Base-by-base conservation (phyloP, 1,284 basidiomycete genomes). In the Thelephora terrestris region DNA sequence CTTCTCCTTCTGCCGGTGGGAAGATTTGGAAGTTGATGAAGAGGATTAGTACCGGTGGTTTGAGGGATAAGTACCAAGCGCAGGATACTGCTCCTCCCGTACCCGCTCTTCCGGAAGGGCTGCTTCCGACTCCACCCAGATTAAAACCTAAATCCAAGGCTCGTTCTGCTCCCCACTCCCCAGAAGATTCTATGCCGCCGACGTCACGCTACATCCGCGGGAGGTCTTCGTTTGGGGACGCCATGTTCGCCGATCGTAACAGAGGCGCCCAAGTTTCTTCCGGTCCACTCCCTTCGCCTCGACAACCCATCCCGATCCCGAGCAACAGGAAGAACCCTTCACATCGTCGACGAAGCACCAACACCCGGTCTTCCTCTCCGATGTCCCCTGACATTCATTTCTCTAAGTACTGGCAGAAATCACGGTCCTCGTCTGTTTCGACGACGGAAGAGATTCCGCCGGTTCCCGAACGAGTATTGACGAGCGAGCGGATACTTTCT, bases 11-110 rank as follows among this genome's bases (percentile, higher is more conserved):
- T 17, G 51, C 62, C 3, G 69, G 73, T 14, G 67, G 65, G 42
- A 74, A 69, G 55, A 62, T 83, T 2, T 85, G 80, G 81, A 79
- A 71, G 59, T 58, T 86, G 42, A 71, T 86, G 69, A 84, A 82
- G 60, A 71, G 79, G 24, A 75, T 85, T 48, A 84, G 81, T 54
- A 73, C 76, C 0, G 78, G 78, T 12, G 78, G 71, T 2, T 62
- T 84, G 38, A 71, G 78, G 50, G 81, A 85, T 17, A 76, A 71
- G 55, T 80, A 74, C 55, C 61, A 65, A 40, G 20, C 53, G 43
- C 44, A 50, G 47, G 25, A 49, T 14, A 40, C 43, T 44, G 58
- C 40, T 56, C 77, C 78, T 2, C 79, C 81, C n/a, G 77, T 82
- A 0, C 81, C 80, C 32, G 69, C 73, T 7, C 64, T 83, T 3